Base-by-base conservation (phyloP, 306 rosid genomes). In the Abrus pulchellus region DNA sequence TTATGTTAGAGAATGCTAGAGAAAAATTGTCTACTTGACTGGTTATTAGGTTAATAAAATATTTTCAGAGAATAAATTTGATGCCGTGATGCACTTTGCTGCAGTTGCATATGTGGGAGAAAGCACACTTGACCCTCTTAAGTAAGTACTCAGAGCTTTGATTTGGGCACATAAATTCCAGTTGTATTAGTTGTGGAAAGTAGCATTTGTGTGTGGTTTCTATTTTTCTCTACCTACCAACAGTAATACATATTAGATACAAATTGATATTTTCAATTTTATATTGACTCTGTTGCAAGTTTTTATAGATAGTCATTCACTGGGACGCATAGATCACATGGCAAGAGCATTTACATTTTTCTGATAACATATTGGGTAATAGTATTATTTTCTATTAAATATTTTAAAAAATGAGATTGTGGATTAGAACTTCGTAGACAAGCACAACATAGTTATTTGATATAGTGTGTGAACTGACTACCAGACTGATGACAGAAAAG, bases 41-140 rank as follows among this genome's bases (percentile, higher is more conserved):
- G 74, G 76, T 73, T 71, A 76, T 91, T 87, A 94, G 99, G 97
- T 96, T 44, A 73, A 90, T 75, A 93, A 92, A 92, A 89, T 96
- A 79, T 96, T 96, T 84, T 81, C 88, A 3, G 97, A 92, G 88
- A 96, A 96, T 81, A 92, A 92, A 49, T 96, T 96, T 85, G 97
- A 96, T 87, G 99, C 99, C 40, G 98, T 96, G 76, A 96, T 96
- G 89, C 99, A 96, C 90, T 96, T 96, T 83, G 99, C 99, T 43
- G 98, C 99, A 28, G 98, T 96, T 72, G 99, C 99, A 40, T 96
- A 96, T 82, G 99, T 96, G 3, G 98, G 99, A 79, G 99, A 96
- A 87, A 96, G 99, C 93, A 93, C 99, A 53, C 86, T 90, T 29
- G 64, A 92, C 81, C 99, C 99, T 12, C 94, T 96, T 48, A 93